These are phyloP conservation scores for Brassica balearica DNA, from an alignment of 441 rosid species.

Conservation along the genomic window DNA sequence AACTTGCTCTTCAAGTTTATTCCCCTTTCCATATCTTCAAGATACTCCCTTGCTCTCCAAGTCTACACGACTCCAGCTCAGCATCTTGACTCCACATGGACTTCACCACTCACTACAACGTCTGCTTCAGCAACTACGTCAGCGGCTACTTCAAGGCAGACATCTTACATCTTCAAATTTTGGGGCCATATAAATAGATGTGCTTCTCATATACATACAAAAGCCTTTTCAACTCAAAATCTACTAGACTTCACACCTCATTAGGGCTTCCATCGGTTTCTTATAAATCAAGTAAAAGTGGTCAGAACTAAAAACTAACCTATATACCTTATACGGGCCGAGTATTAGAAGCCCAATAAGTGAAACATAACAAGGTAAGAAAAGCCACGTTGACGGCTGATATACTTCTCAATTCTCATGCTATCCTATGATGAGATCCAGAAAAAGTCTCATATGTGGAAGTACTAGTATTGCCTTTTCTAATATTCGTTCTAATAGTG, in stretches of 20 bases:
- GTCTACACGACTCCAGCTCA: too few species aligned
- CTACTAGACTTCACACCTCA: background rate
- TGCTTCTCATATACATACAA: background rate
- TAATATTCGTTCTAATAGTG: background rate
- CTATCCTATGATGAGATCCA: background rate
- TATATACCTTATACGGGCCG: background rate
- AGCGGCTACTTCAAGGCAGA: too few species aligned
- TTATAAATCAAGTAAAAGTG: background rate
- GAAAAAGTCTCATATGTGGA: background rate
- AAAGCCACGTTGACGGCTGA: conserved; percentile 12
- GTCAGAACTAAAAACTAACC: background rate
- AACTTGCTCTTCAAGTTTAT: too few species aligned
- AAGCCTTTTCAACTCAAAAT: background rate
- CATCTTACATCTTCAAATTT: too few species aligned
- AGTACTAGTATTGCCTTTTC: conserved; percentile 2
- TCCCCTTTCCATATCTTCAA: too few species aligned
- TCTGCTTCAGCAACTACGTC: too few species aligned
- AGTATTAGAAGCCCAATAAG: background rate
- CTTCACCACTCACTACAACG: too few species aligned
- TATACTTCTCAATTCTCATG: background rate
- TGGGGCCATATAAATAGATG: background rate
- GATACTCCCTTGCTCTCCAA: too few species aligned
- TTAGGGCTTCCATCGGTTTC: conserved; percentile 3
- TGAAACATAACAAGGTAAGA: background rate
- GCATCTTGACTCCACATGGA: too few species aligned